Conservation (phyloP, 116 monocot genomes). For the Zostera marina region DNA sequence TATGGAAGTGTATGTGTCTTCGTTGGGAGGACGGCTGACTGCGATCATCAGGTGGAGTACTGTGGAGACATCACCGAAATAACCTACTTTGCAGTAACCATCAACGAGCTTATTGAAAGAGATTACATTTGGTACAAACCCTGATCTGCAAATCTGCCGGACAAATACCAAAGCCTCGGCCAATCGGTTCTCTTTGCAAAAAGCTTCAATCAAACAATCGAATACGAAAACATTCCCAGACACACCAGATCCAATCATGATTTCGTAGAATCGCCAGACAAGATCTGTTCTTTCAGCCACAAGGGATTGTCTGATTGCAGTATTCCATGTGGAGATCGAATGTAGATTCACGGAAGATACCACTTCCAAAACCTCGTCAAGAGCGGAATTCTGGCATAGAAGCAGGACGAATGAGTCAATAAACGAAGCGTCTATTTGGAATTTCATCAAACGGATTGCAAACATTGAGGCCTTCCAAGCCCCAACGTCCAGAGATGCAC, state of each 20-base stretch:
- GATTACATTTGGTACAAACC: conserved; percentile 17
- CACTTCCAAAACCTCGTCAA: conserved; percentile 11
- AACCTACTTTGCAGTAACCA: conserved; percentile 16
- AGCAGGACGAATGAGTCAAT: conserved; percentile 18
- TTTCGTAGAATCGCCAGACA: conserved; percentile 23
- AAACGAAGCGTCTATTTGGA: conserved; percentile 6
- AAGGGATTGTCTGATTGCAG: conserved; percentile 20
- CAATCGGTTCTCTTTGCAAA: conserved; percentile 18
- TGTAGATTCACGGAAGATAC: background rate
- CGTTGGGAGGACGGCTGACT: conserved; percentile 26
- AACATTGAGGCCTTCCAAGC: conserved; percentile 24
- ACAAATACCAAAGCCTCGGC: conserved; percentile 26
- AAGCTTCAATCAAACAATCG: conserved; percentile 25
- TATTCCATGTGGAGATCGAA: conserved; percentile 26
- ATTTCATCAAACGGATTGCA: conserved; percentile 33
- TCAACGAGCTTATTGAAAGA: conserved; percentile 19
- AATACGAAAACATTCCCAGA: conserved; percentile 19
- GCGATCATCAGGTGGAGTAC: conserved; percentile 58
- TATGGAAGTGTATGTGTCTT: conserved; percentile 36
- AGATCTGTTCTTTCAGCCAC: conserved; percentile 24
- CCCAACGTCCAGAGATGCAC: conserved; percentile 3
- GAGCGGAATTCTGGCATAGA: conserved; percentile 6
- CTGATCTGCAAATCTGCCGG: conserved; percentile 13
- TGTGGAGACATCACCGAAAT: conserved; percentile 34
- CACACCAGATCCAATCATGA: conserved; percentile 17